Conservation (phyloP, 1,284 basidiomycete species). For the Anthracocystis setariae region DNA sequence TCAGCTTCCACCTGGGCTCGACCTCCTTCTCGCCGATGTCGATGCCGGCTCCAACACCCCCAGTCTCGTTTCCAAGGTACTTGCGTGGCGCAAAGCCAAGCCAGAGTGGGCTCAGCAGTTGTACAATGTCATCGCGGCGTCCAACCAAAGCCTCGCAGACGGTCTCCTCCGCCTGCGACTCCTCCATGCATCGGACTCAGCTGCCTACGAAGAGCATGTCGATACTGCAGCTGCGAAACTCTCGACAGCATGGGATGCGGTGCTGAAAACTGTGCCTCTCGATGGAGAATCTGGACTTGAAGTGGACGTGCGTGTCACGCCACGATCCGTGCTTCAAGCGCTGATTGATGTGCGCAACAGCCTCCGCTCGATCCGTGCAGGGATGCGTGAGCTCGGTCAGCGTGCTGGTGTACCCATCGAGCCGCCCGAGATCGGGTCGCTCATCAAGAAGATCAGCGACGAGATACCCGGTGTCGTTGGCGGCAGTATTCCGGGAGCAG, state of each 20-base stretch:
- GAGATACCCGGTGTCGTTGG: slow-evolving; percentile 83
- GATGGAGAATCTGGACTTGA: slow-evolving; percentile 10
- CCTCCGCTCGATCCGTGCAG: slow-evolving; percentile 76
- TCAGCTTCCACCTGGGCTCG: slow-evolving; percentile 59
- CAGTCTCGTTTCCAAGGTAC: slow-evolving; percentile 62
- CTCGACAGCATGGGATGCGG: slow-evolving; percentile 42
- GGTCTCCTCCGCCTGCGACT: slow-evolving; percentile 55
- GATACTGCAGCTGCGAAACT: slow-evolving; percentile 59
- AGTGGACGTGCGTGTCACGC: slow-evolving; percentile 20
- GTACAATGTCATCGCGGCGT: slow-evolving; percentile 58
- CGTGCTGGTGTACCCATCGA: slow-evolving; percentile 87
- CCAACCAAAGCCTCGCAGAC: slow-evolving; percentile 63
- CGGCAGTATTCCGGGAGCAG: slow-evolving; percentile 95
- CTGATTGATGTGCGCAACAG: slow-evolving; percentile 61
- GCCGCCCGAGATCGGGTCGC: slow-evolving; percentile 83
- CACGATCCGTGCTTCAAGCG: slow-evolving; percentile 23
- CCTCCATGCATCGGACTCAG: slow-evolving; percentile 45
- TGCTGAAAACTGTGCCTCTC: slow-evolving; percentile 24
- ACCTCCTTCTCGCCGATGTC: slow-evolving; percentile 64
- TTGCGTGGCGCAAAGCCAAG: slow-evolving; percentile 58
- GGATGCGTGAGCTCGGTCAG: slow-evolving; percentile 89
- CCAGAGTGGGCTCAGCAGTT: slow-evolving; percentile 65
- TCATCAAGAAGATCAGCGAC: slow-evolving; percentile 83
- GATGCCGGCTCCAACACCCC: slow-evolving; percentile 66
- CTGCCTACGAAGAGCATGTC: slow-evolving; percentile 58